Evolutionary conservation across 2,329 filamentous ascomycete species (phyloP), one percentile per base, ranked within the genome.

Genomic region (Aspergillus fumigatiaffinis): DNA sequence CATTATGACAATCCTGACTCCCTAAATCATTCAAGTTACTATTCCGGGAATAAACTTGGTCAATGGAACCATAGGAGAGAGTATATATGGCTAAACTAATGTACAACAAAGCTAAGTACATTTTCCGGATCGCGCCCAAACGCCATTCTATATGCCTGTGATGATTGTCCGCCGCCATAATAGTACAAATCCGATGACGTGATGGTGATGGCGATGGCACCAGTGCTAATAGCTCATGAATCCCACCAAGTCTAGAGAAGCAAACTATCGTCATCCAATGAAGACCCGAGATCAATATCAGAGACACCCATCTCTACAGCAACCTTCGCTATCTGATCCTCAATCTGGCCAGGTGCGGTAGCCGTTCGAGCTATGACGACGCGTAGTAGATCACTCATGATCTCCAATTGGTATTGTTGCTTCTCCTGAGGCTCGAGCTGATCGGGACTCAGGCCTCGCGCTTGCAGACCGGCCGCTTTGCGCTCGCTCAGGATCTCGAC

Each of bases 401-500:
- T 72, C 46, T 77, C 74, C n/a, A 79, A 64, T 57, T 78, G 70
- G 51, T 77, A 73, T 35, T 71, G 67, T 55, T 74, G 67, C 44
- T 68, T 70, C 51, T 77, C 74, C 6, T 68, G 63, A 6, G 69
- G 68, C 47, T 73, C 72, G 21, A 77, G 66, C 26, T 74, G 68
- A 4, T 76, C 69, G 20, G 75, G 41, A 29, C 58, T 66, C 21
- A 72, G 55, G 1, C 72, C 74, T 21, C 73, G 70, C 3, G 64
- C 64, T 35, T 68, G 62, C 21, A 75, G 64, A 21, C 65, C 61
- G 25, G 70, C 61, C 20, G 67, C 63, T 57, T 76, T 76, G 52
- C 69, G 70, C 8, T 75, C 68, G 32, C 72, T 74, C n/a, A 82
- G 68, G 46, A 74, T 63, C 26, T 74, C 68, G 4, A 82, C 67